A percentile compares a stretch with the other conserved stretches of the same genome.
phyloP scores from a whole-genome alignment of 2,329 filamentous ascomycete genomes.

The Aspergillus spinulosporus region DNA sequence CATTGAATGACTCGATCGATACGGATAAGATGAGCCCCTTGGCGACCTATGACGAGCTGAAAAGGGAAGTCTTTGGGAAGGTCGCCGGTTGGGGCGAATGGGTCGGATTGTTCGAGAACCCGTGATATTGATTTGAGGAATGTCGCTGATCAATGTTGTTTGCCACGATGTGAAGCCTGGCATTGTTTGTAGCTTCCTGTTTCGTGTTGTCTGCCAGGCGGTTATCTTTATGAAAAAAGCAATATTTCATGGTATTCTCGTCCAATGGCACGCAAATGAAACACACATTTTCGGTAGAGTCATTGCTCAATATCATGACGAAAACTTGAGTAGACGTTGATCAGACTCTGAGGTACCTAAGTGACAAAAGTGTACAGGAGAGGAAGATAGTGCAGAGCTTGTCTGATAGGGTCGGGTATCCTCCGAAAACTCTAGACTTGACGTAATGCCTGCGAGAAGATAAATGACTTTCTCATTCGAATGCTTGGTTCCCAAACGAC shows the following conservation, averaged over 20 bases:
- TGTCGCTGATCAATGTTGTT: background rate
- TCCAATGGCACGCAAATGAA: background rate
- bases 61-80: slow-evolving; percentile 48
- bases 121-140: background rate
- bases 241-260: background rate
- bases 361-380: background rate
- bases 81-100: slow-evolving; percentile 54
- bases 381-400: background rate
- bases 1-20: slow-evolving; percentile 48
- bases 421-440: background rate
- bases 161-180: background rate
- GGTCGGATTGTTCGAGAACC: slow-evolving; percentile 49
- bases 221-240: slow-evolving; percentile 6
- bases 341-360: background rate
- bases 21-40: slow-evolving; percentile 37
- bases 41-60: slow-evolving; percentile 48
- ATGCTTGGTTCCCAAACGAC: background rate
- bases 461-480: background rate
- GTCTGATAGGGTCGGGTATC: too few relatives aligned
- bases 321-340: background rate
- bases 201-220: background rate
- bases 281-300: background rate
- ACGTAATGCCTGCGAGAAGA: background rate
- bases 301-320: background rate
- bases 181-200: background rate